These are phyloP conservation scores for Lactarius deliciosus DNA, from an alignment of 768 basidiomycete species.

Conservation along the genomic window DNA sequence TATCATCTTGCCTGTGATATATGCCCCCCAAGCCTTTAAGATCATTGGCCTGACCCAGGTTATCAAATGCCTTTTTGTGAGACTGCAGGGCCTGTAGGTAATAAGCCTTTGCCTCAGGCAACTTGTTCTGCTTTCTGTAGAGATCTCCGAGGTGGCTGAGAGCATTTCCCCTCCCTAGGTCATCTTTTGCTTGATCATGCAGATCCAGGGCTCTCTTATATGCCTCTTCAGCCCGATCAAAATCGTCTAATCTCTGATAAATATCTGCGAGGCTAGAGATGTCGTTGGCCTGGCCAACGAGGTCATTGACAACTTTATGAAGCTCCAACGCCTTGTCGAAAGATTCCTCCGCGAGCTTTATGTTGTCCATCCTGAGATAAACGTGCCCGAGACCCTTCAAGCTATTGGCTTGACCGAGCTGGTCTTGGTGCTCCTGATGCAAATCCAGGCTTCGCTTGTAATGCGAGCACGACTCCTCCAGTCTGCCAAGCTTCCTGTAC, in stretches of 20 bases:
- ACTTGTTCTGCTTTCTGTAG: slow-evolving; percentile 21
- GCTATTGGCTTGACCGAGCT: slow-evolving; percentile 24
- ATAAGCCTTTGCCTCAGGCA: slow-evolving; percentile 11
- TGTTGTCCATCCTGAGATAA: slow-evolving; percentile 16
- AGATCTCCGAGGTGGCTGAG: slow-evolving; percentile 22
- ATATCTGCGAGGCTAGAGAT: slow-evolving; percentile 19
- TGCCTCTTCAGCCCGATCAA: slow-evolving; percentile 9
- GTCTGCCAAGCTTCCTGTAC: slow-evolving; percentile 18
- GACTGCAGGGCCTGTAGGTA: slow-evolving; percentile 10
- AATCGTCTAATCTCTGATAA: slow-evolving; percentile 15
- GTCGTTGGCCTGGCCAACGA: slow-evolving; percentile 26
- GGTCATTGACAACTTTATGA: slow-evolving; percentile 18
- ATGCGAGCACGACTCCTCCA: slow-evolving; percentile 3
- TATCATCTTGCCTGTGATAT: slow-evolving; percentile 3
- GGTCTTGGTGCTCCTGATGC: slow-evolving; percentile 10
- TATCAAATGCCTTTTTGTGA: slow-evolving; percentile 21
- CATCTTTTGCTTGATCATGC: slow-evolving; percentile 16
- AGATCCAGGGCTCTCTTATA: slow-evolving; percentile 15
- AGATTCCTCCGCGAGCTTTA: slow-evolving; percentile 5
- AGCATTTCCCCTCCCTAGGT: slow-evolving; percentile 23
- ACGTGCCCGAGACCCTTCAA: slow-evolving; percentile 22
- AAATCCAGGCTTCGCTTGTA: slow-evolving; percentile 4
- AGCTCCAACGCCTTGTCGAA: slow-evolving; percentile 16
- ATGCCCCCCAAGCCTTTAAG: slow-evolving; percentile 25
- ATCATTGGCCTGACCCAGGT: slow-evolving; percentile 27